phyloP scores from a whole-genome alignment of 192 early-diverging fungal species.

The Coemansia sp. region DNA sequence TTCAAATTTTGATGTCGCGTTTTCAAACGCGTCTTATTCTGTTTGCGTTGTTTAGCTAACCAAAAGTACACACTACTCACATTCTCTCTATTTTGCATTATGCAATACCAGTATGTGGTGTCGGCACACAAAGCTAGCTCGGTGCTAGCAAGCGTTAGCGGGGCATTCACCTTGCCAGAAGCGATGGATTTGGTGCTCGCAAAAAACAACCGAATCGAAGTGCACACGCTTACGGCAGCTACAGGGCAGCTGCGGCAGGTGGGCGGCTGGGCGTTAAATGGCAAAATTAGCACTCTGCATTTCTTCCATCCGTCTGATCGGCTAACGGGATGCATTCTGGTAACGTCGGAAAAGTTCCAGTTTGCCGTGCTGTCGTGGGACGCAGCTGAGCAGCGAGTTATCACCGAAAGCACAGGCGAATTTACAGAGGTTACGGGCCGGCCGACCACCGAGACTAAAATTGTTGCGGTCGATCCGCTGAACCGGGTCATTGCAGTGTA shows the following conservation, averaged over 20 bases:
- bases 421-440: constrained; percentile 60
- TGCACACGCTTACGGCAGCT: constrained; percentile 21
- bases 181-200: constrained; percentile 73
- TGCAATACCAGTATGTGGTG: constrained; percentile 72
- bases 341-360: constrained; percentile 68
- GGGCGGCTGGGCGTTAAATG: constrained; percentile 65
- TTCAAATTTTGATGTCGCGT: no score
- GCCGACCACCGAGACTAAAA: constrained; percentile 54
- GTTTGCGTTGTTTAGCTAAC: no score
- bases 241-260: constrained; percentile 53
- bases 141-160: constrained; percentile 64
- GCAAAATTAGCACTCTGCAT: constrained; percentile 62
- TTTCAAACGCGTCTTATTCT: no score
- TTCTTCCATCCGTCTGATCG: constrained; percentile 37
- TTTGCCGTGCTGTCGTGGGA: constrained; percentile 74
- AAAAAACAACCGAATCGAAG: constrained; percentile 58
- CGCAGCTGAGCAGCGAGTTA: constrained; percentile 34
- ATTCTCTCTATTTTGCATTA: constrained; percentile 13
- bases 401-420: constrained; percentile 69
- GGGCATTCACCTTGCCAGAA: constrained; percentile 62
- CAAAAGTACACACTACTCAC: no score
- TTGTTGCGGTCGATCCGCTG: constrained; percentile 62
- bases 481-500: constrained; percentile 59
- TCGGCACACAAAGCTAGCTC: constrained; percentile 80
- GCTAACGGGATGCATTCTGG: constrained; percentile 63